Evolutionary conservation across 2,329 filamentous ascomycete species (phyloP), one percentile per base, ranked within the genome.

Genomic region (Trichoderma arundinaceum): DNA sequence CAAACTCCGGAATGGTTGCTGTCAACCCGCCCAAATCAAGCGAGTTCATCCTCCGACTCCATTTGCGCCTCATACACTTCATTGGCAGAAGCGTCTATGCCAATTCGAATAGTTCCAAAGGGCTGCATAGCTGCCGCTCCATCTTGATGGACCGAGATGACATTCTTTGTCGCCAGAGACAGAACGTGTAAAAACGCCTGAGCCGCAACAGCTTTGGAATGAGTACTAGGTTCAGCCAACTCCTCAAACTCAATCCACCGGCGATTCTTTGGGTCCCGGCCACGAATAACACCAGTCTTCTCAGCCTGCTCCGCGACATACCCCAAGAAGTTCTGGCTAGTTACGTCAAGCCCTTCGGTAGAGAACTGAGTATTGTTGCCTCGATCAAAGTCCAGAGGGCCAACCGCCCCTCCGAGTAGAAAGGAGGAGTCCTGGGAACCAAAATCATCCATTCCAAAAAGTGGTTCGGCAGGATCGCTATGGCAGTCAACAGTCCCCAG

Each of bases 141-240:
- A 2, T 83, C 79, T 76, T 96, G 92, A 68, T 84, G 77, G 5
- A 94, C 86, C 17, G 78, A 74, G 51, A 94, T 78, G 64, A 85
- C 75, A 1, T 83, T 83, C 76, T 88, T 92, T 2, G 87, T 92
- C 6, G 86, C 88, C 49, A 95, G 82, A 10, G 84, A 82, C 13
- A 96, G 83, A 2, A 92, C 82, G 74, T 95, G 91, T 78, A 90
- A 86, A 73, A 92, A 90, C 0, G 88, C 92, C 74, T 93, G 90
- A 2, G 90, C 88, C 8, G 90, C 91, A 12, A 92, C 87, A 35
- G 86, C 79, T 41, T 81, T 83, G 35, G 85, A 86, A 48, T 80
- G 78, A 53, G 81, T 77, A 9, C 73, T 73, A 0, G 87, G 84
- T n/a, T 86, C 82, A 51, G 95, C 86, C 9, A 97, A 78, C 56